A percentile compares a stretch with the other conserved stretches of the same genome.
phyloP scores from a whole-genome alignment of 768 basidiomycete genomes.

The Termitomyces bulborhizus region DNA sequence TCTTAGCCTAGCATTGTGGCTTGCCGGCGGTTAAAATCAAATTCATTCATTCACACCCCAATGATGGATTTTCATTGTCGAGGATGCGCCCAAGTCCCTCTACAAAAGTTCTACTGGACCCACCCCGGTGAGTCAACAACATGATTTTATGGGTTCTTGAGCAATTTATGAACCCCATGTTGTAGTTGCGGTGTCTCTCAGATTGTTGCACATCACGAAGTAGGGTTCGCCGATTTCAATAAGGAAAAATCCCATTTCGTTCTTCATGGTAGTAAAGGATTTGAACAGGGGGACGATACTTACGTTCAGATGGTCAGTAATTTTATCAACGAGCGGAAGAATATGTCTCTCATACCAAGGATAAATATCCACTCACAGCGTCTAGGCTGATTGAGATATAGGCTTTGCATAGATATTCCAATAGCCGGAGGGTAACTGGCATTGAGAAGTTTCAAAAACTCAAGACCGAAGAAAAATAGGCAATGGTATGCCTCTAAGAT shows the following conservation, averaged over 20 bases:
- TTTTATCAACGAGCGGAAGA: constrained; percentile 18
- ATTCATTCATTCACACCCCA: too few relatives aligned
- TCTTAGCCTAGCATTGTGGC: too few relatives aligned
- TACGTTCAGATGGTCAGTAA: constrained; percentile 18
- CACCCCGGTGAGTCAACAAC: too few relatives aligned
- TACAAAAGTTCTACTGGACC: too few relatives aligned
- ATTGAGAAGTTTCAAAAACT: constrained; percentile 20
- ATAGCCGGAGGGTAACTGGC: constrained; percentile 17
- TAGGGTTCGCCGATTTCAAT: constrained; percentile 21
- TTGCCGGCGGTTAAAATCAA: too few relatives aligned
- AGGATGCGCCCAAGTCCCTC: too few relatives aligned
- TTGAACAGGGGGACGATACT: constrained; percentile 19
- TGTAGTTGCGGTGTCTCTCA: neutral
- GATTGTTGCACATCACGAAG: constrained; percentile 15
- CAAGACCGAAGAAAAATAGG: constrained; percentile 5
- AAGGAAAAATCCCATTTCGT: constrained; percentile 23
- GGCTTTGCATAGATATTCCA: constrained; percentile 25
- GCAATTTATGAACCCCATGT: too few relatives aligned
- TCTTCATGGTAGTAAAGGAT: constrained; percentile 24
- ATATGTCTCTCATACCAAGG: constrained; percentile 14
- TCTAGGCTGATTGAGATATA: neutral
- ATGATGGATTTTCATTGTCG: too few relatives aligned
- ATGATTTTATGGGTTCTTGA: too few relatives aligned
- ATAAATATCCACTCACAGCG: constrained; percentile 4
- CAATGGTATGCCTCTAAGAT: constrained; percentile 5